Conservation (phyloP, 257 asterid genomes). For the Scutellaria baicalensis region DNA sequence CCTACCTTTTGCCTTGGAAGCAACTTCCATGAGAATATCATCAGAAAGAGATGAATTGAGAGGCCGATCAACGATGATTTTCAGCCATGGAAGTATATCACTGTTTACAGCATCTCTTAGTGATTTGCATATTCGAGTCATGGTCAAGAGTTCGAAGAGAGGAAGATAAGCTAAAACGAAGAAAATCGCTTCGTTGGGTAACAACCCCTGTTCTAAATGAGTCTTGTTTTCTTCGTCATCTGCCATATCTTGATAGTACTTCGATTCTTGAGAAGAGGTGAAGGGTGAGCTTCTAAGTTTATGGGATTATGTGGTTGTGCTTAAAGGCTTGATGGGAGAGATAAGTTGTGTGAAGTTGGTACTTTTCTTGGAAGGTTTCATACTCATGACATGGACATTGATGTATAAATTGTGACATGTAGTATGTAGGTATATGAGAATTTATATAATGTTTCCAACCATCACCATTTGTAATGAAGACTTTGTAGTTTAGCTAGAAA, state of each 20-base stretch:
- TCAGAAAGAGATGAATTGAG: conserved; percentile 38
- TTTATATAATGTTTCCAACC: not conserved
- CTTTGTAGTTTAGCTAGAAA: not conserved
- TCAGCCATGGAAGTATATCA: conserved; percentile 69
- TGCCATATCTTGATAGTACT: conserved; percentile 2
- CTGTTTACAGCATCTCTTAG: conserved; percentile 46
- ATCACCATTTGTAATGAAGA: not conserved
- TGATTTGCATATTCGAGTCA: conserved; percentile 57
- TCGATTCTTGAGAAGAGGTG: not conserved
- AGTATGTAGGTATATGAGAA: conserved; percentile 3
- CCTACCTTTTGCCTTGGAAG: conserved; percentile 46
- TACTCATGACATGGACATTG: not conserved
- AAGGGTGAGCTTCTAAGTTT: not conserved
- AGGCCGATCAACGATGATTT: conserved; percentile 45
- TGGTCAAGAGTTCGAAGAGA: conserved; percentile 45
- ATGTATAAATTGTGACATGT: not conserved
- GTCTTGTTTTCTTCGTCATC: not conserved
- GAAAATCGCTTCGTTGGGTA: conserved; percentile 63
- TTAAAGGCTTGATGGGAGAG: not conserved
- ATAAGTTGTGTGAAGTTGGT: not conserved
- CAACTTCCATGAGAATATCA: conserved; percentile 35
- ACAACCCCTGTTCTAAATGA: conserved; percentile 9
- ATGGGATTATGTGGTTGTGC: not conserved
- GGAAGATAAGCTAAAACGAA: conserved; percentile 59
- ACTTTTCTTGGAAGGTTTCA: no score